Conservation (phyloP, 768 basidiomycete genomes). For the Omphalotus guepiniiformis region DNA sequence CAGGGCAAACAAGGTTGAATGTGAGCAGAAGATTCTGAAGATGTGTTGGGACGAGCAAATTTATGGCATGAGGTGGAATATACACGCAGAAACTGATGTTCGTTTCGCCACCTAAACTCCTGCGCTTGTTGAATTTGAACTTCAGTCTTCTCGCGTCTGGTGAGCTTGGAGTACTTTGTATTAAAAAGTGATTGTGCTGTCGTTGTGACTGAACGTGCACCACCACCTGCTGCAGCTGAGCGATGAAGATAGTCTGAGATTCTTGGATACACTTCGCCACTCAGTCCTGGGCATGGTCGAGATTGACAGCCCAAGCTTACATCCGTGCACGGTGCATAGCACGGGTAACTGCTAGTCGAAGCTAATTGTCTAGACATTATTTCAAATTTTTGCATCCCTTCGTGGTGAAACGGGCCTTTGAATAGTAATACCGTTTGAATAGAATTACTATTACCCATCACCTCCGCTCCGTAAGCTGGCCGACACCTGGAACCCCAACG, state of each 20-base stretch:
- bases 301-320: too few species aligned
- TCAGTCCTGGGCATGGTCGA: slow-evolving; percentile 15
- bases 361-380: too few species aligned
- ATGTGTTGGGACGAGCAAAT: neutral
- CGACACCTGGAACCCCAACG: too few species aligned
- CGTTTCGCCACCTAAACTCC: slow-evolving; percentile 23
- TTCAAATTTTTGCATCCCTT: too few species aligned
- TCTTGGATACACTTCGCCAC: neutral
- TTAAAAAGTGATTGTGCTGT: slow-evolving; percentile 13
- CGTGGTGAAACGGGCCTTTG: too few species aligned
- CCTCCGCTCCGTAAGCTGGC: too few species aligned
- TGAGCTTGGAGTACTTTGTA: slow-evolving; percentile 3
- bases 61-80: slow-evolving; percentile 17
- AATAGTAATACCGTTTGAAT: too few species aligned
- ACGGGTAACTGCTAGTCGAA: too few species aligned
- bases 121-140: slow-evolving; percentile 14
- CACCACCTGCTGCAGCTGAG: slow-evolving; percentile 14
- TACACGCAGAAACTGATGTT: slow-evolving; percentile 14
- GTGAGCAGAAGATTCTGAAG: neutral
- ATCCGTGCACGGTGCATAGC: too few species aligned
- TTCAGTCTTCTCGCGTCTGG: slow-evolving; percentile 1
- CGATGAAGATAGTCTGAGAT: slow-evolving; percentile 12
- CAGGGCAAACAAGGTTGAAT: slow-evolving; percentile 14
- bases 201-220: slow-evolving; percentile 6
- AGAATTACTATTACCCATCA: too few species aligned